A percentile compares a stretch with the other conserved stretches of the same genome.
These are phyloP conservation scores for Aspergillus wentii DNA, from an alignment of 495 filamentous ascomycete genomes.

Conservation along the genomic window DNA sequence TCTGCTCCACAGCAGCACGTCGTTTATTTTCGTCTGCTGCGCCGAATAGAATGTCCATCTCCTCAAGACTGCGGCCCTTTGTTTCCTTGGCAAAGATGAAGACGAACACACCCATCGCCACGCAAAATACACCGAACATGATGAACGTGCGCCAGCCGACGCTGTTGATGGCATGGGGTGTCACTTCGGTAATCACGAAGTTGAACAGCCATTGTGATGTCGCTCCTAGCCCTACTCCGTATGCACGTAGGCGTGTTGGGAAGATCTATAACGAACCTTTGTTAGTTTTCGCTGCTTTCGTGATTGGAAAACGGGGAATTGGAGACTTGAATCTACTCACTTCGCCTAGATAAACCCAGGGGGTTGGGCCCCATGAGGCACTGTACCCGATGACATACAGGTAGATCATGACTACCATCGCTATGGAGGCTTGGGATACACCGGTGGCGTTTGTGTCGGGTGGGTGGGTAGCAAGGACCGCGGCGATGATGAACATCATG, in stretches of 20 bases:
- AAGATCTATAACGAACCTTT: slow-evolving; percentile 56
- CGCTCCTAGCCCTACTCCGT: slow-evolving; percentile 65
- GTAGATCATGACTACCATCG: slow-evolving; percentile 51
- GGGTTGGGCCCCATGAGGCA: slow-evolving; percentile 37
- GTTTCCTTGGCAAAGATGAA: slow-evolving; percentile 59
- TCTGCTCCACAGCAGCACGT: background rate
- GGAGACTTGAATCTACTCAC: slow-evolving; percentile 11
- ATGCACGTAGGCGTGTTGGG: slow-evolving; percentile 62
- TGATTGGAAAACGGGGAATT: background rate
- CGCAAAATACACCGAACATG: slow-evolving; percentile 51
- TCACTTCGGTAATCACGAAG: slow-evolving; percentile 38
- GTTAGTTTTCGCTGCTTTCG: background rate
- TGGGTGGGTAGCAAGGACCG: slow-evolving; percentile 50
- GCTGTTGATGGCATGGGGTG: slow-evolving; percentile 34
- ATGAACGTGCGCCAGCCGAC: slow-evolving; percentile 51
- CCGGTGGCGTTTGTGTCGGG: slow-evolving; percentile 20
- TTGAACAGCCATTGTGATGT: slow-evolving; percentile 47
- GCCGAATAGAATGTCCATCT: slow-evolving; percentile 45
- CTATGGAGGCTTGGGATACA: slow-evolving; percentile 36
- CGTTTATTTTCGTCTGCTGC: background rate
- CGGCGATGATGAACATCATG: slow-evolving; percentile 75
- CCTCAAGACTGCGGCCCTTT: slow-evolving; percentile 45
- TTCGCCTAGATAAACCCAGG: slow-evolving; percentile 53
- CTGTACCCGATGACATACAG: slow-evolving; percentile 46
- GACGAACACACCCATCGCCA: slow-evolving; percentile 27